Base-by-base conservation (phyloP, 2,329 filamentous ascomycete species). In the Penicillium hesseltinei region DNA sequence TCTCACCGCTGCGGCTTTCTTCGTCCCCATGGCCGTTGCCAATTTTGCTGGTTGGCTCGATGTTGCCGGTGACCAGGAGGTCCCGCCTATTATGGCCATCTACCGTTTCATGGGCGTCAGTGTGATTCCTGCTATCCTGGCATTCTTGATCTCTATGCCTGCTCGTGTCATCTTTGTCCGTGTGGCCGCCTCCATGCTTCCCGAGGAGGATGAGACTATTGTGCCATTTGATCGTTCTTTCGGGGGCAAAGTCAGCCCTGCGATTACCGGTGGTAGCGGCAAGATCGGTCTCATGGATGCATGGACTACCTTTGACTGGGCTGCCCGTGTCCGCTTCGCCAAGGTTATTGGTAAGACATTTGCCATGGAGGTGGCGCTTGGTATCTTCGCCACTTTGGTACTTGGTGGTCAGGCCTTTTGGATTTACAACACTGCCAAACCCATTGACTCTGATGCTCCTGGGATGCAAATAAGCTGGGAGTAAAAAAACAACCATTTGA, bases 141-240 rank as follows among this genome's bases (percentile, higher is more conserved):
- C 83, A 55, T 75, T 88, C 43, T 75, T 91, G 54, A 75, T 92
- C 58, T 80, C 90, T 61, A 82, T 97, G 56, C 92, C 93, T 19
- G 84, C 90, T 39, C 82, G 84, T 58, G 89, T 93, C 33, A 84
- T 90, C 23, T 84, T 96, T 58, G 82, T 89, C 63, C 91, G 93
- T 61, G 87, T 96, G 36, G 91, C 96, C 72, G 92, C 92, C 7
- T 93, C 90, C 48, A 86, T 96, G 66, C 85, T 97, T 3, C 85
- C 91, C 0, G 88, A 91, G 58, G 87, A 90, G 19, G 84, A 92
- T 64, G 88, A 95, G 76, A 86, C 90, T 27, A 89, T 97, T 62
- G 87, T 97, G 36, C 88, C 91, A 33, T 96, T 97, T 68, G 93
- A 97, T 80, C 89, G 92, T 63, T 88, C 88, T 31, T 95, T 95